phyloP scores from a whole-genome alignment of 495 filamentous ascomycete species.

The Choiromyces venosus region DNA sequence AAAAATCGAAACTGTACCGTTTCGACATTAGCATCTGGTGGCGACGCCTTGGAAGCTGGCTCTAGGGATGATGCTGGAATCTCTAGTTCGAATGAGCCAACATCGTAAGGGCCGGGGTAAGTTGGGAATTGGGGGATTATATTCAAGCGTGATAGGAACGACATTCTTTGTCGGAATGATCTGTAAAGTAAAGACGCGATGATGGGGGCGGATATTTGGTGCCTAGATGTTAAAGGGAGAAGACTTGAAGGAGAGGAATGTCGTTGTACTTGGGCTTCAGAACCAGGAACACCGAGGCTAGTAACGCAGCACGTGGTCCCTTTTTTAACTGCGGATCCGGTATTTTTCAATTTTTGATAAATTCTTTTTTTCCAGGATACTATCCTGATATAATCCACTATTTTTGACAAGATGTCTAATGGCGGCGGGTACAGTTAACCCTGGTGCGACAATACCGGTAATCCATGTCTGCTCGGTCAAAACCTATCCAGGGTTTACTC shows the following conservation, averaged over 20 bases:
- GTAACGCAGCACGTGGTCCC: not conserved
- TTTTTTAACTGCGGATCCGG: not conserved
- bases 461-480: not conserved
- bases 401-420: not conserved
- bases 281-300: not conserved
- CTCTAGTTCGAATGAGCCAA: slow-evolving; percentile 70
- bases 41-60: slow-evolving; percentile 42
- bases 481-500: not conserved
- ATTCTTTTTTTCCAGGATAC: not conserved
- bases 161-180: slow-evolving; percentile 13
- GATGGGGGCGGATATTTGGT: not conserved
- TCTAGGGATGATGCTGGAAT: slow-evolving; percentile 59
- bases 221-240: not conserved
- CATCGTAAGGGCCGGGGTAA: slow-evolving; percentile 66
- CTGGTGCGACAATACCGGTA: not conserved
- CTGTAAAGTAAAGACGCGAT: not conserved
- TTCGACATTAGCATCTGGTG: slow-evolving; percentile 51
- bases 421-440: not conserved
- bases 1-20: slow-evolving; percentile 71
- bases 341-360: not conserved
- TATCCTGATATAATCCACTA: not conserved
- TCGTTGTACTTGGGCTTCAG: not conserved
- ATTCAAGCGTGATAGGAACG: slow-evolving; percentile 35
- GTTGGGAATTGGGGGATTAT: slow-evolving; percentile 57
- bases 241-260: not conserved